These are phyloP conservation scores for Pisolithus marmoratus DNA, from an alignment of 768 basidiomycete species.

Conservation along the genomic window DNA sequence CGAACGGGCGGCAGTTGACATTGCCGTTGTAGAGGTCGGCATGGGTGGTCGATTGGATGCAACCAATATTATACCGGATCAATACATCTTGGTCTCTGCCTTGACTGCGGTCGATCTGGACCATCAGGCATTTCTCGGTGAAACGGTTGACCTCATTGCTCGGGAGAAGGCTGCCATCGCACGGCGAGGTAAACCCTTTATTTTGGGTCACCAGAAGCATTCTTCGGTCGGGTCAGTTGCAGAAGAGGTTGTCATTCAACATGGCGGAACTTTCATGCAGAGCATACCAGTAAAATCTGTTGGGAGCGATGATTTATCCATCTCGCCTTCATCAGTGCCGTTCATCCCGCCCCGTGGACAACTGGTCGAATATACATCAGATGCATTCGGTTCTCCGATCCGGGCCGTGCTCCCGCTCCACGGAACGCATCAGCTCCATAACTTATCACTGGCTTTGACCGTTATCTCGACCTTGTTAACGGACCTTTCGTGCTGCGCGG, in stretches of 20 bases:
- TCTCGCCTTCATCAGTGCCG: conserved; percentile 26
- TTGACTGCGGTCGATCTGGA: conserved; percentile 88
- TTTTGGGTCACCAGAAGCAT: conserved; percentile 62
- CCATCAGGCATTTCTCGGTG: conserved; percentile 86
- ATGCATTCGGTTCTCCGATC: conserved; percentile 42
- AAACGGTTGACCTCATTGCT: conserved; percentile 68
- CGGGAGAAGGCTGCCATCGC: conserved; percentile 82
- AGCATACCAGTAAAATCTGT: conserved; percentile 31
- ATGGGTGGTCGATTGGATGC: conserved; percentile 93
- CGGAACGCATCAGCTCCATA: conserved; percentile 82
- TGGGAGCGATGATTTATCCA: conserved; percentile 24
- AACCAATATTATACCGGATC: conserved; percentile 80
- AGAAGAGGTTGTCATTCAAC: conserved; percentile 34
- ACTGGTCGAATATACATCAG: conserved; percentile 37
- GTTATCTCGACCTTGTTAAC: conserved; percentile 54
- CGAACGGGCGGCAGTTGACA: conserved; percentile 61
- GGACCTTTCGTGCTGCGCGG: conserved; percentile 27
- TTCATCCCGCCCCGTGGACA: conserved; percentile 34
- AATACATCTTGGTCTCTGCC: conserved; percentile 66
- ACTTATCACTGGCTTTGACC: conserved; percentile 65
- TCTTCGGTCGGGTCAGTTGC: conserved; percentile 42
- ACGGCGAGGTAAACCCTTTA: conserved; percentile 51
- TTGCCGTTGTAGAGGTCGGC: conserved; percentile 88
- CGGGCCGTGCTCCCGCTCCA: conserved; percentile 55
- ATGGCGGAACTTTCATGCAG: conserved; percentile 38